Conservation (phyloP, 148 eudicot genomes). For the Arbutus unedo region DNA sequence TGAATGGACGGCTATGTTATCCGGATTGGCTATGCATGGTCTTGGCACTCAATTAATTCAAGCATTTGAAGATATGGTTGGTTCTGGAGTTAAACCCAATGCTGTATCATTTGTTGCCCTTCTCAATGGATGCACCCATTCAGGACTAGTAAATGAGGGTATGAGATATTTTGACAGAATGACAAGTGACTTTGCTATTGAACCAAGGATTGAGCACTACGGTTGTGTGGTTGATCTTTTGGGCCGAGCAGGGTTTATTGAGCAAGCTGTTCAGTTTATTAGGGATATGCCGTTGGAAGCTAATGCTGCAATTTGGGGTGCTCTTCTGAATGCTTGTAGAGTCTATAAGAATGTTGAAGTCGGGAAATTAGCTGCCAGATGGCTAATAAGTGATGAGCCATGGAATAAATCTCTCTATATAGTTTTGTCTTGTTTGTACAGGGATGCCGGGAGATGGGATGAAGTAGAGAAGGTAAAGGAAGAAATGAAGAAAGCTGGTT, state of each 20-base stretch:
- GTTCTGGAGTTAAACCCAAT: slow-evolving; percentile 13
- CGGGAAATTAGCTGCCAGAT: slow-evolving; percentile 11
- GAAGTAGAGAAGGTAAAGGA: slow-evolving; percentile 8
- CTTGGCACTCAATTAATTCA: slow-evolving; percentile 2
- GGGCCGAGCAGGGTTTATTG: slow-evolving; percentile 10
- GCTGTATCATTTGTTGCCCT: slow-evolving; percentile 13
- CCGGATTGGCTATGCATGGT: slow-evolving; percentile 13
- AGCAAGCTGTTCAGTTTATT: neutral
- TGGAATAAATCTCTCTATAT: slow-evolving; percentile 14
- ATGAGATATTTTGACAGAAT: slow-evolving; percentile 7
- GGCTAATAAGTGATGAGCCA: slow-evolving; percentile 11
- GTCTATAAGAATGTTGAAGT: slow-evolving; percentile 6
- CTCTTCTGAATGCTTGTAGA: slow-evolving; percentile 11
- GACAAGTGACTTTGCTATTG: slow-evolving; percentile 6
- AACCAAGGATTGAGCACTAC: slow-evolving; percentile 1
- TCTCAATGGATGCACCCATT: slow-evolving; percentile 7
- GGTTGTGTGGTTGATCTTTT: slow-evolving; percentile 16
- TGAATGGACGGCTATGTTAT: slow-evolving; percentile 17
- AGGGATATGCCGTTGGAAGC: slow-evolving; percentile 7
- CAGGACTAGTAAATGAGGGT: slow-evolving; percentile 10
- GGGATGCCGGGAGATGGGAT: slow-evolving; percentile 12
- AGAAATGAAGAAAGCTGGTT: slow-evolving; percentile 12
- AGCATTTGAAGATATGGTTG: slow-evolving; percentile 13
- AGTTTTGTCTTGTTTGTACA: slow-evolving; percentile 8
- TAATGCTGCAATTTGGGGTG: slow-evolving; percentile 15